Evolutionary conservation across 2,329 filamentous ascomycete species (phyloP), one percentile per base, ranked within the genome.

Genomic region (Penicillium sp.): DNA sequence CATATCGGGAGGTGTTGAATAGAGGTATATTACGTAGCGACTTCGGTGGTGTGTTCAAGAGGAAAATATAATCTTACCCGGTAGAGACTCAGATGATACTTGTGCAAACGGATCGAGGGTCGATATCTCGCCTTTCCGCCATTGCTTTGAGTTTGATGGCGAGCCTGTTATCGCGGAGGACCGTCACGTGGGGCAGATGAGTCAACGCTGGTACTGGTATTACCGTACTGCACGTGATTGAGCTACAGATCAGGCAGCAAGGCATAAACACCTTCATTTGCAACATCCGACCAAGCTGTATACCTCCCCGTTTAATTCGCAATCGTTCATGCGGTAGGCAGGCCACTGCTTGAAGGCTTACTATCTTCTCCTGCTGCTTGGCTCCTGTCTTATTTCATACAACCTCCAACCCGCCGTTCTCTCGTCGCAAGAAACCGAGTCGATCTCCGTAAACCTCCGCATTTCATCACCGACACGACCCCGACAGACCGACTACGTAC

Each of bases 261-360:
- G 44, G 54, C 38, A n/a, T 3, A 8, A 41, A 48, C 41, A 35
- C 26, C 21, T 8, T 26, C 19, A 26, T 38, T 41, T 19, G 29
- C 17, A n/a, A 15, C 21, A 17, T 31, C 38, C 11, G 17, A 7
- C 17, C 23, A 41, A 56, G 51, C 51, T 50, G 51, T 54, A 53
- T 45, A 38, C n/a, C 44, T 45, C 47, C 35, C 29, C 31, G 45
- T 67, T 71, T 60, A 60, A 61, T 61, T 67, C 58, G 53, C 35
- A 41, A 41, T 60, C 60, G n/a, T 26, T 61, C 63, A 63, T 51
- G 70, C 68, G 69, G 73, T 73, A 73, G 74, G 74, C 75, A 75
- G 69, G 75, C 71, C 66, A 71, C 76, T 72, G 74, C 75, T 75
- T 73, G 71, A 65, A 60, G 66, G 29, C 19, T 45, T 7, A 23